These are phyloP conservation scores for Mucor irregularis DNA, from an alignment of 371 early-diverging fungal genomes.

Conservation along the genomic window DNA sequence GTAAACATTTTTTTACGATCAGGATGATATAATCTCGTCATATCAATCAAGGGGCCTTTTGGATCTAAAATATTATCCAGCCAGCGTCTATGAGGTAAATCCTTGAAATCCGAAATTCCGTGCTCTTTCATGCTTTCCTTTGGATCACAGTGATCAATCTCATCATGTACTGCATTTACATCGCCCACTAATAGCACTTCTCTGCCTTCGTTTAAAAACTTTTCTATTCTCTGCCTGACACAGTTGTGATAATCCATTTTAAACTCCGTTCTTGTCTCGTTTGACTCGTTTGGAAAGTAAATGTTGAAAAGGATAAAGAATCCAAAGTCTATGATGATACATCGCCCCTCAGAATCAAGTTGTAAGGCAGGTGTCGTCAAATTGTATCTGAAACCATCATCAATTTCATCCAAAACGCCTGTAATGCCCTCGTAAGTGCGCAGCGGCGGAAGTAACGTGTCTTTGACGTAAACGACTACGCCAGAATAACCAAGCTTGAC, in stretches of 20 bases:
- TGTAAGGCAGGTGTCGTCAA: conserved; percentile 45
- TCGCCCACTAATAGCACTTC: conserved; percentile 80
- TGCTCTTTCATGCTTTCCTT: conserved; percentile 57
- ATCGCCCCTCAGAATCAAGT: conserved; percentile 79
- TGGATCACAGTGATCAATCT: conserved; percentile 83
- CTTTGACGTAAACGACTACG: conserved; percentile 70
- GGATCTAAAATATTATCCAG: conserved; percentile 62
- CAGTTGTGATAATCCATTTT: conserved; percentile 67
- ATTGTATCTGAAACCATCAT: not conserved
- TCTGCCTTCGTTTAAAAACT: conserved; percentile 52
- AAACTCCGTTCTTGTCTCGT: conserved; percentile 59
- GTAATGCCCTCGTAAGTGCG: conserved; percentile 71
- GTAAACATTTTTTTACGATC: conserved; percentile 56
- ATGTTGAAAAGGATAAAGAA: conserved; percentile 81
- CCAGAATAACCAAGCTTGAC: conserved; percentile 74
- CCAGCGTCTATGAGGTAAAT: conserved; percentile 72
- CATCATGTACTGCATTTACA: conserved; percentile 74
- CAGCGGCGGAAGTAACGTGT: conserved; percentile 39
- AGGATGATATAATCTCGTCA: conserved; percentile 54
- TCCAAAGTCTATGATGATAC: conserved; percentile 77
- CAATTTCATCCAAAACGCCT: conserved; percentile 34
- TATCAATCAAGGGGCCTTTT: conserved; percentile 57
- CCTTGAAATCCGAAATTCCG: conserved; percentile 61
- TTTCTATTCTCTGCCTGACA: conserved; percentile 53
- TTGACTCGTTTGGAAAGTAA: conserved; percentile 76